These are phyloP conservation scores for Lentinula sp. DNA, from an alignment of 768 basidiomycete genomes.

Conservation along the genomic window DNA sequence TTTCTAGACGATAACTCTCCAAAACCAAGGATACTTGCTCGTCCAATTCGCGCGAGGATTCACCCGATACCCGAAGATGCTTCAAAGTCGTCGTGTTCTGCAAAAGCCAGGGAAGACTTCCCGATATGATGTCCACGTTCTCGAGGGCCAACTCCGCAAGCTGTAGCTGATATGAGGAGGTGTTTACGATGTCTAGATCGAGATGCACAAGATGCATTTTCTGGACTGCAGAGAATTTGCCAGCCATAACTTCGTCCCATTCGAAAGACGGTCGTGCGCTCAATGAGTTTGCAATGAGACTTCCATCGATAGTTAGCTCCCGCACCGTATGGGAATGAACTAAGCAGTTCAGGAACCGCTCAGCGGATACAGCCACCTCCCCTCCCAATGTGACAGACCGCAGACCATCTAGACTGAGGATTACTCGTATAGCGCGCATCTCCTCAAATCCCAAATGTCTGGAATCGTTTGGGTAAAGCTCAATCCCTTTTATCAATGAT, in stretches of 20 bases:
- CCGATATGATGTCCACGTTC: slow-evolving; percentile 34
- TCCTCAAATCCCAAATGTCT: slow-evolving; percentile 19
- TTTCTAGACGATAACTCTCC: slow-evolving; percentile 32
- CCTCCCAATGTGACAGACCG: slow-evolving; percentile 41
- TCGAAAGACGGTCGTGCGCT: slow-evolving; percentile 33
- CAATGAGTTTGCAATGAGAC: slow-evolving; percentile 19
- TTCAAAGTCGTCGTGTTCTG: slow-evolving; percentile 28
- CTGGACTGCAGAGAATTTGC: slow-evolving; percentile 37
- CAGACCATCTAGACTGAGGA: slow-evolving; percentile 38
- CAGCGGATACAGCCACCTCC: slow-evolving; percentile 37
- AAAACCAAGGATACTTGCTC: slow-evolving; percentile 36
- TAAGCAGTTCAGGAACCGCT: slow-evolving; percentile 39
- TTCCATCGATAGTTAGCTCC: slow-evolving; percentile 44
- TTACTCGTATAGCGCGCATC: slow-evolving; percentile 30
- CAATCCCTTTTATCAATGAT: slow-evolving; percentile 32
- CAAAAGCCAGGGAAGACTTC: slow-evolving; percentile 34
- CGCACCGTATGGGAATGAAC: slow-evolving; percentile 32
- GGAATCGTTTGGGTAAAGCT: slow-evolving; percentile 28
- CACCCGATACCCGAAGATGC: slow-evolving; percentile 29
- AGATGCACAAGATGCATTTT: slow-evolving; percentile 36
- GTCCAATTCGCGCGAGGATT: slow-evolving; percentile 26
- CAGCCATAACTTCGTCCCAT: slow-evolving; percentile 48
- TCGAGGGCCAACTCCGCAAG: slow-evolving; percentile 36
- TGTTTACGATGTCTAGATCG: slow-evolving; percentile 34
- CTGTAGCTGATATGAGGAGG: slow-evolving; percentile 26